A percentile compares a stretch with the other conserved stretches of the same genome.
Evolutionary conservation across 192 early-diverging fungal species (phyloP).

Genomic region (Backusella westeae): DNA sequence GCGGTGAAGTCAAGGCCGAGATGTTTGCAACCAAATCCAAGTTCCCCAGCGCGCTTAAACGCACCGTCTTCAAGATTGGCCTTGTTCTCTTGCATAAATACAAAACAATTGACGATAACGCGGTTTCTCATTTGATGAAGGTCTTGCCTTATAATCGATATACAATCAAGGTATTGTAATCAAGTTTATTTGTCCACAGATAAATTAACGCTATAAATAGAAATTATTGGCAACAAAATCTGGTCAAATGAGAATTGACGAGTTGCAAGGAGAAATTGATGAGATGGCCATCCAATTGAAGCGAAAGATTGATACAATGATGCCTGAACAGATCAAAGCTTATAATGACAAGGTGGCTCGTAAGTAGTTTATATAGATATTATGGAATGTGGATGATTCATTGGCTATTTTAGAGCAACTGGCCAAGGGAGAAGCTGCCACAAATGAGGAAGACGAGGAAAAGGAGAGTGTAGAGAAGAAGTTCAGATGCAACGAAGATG

Average conservation of each 20-base stretch:
- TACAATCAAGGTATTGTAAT: constrained; percentile 40
- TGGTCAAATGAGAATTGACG: constrained; percentile 21
- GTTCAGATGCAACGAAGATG: constrained; percentile 36
- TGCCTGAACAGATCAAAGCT: constrained; percentile 21
- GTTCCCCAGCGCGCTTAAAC: constrained; percentile 45
- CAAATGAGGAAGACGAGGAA: background rate
- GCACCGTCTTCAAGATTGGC: constrained; percentile 38
- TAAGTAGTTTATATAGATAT: background rate
- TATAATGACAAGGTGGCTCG: constrained; percentile 19
- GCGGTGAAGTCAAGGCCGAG: constrained; percentile 37
- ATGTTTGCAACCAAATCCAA: constrained; percentile 48
- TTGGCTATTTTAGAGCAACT: background rate
- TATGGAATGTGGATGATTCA: background rate
- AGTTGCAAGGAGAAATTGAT: constrained; percentile 33
- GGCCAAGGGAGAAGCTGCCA: background rate
- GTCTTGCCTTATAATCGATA: constrained; percentile 55
- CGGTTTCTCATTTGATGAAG: constrained; percentile 41
- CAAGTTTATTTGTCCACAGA: no score
- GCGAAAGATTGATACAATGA: constrained; percentile 22
- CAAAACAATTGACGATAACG: constrained; percentile 39
- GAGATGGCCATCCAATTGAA: constrained; percentile 13
- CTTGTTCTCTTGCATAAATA: constrained; percentile 15
- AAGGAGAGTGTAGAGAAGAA: background rate
- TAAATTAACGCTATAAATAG: background rate
- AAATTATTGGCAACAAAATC: constrained; percentile 32